Conservation (phyloP, 2,329 filamentous ascomycete genomes). For the Neofusicoccum parvum region DNA sequence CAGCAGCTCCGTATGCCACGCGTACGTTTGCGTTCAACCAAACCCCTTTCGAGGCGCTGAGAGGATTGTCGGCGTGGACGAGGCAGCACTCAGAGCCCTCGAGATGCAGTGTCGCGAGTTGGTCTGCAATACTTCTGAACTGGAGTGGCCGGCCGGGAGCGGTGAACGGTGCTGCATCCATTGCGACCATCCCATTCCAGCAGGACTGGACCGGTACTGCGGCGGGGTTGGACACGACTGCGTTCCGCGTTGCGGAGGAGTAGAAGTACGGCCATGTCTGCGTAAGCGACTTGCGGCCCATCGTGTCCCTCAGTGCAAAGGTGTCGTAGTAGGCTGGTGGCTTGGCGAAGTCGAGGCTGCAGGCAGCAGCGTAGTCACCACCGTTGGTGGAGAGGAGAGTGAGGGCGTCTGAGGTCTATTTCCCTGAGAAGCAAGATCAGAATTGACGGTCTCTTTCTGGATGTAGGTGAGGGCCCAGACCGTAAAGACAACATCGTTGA, state of each 20-base stretch:
- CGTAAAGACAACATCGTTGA: slow-evolving; percentile 66
- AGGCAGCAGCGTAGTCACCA: slow-evolving; percentile 64
- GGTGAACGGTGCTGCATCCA: slow-evolving; percentile 60
- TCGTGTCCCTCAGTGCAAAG: slow-evolving; percentile 60
- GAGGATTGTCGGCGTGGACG: slow-evolving; percentile 70
- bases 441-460: not conserved
- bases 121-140: slow-evolving; percentile 67
- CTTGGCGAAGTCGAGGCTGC: slow-evolving; percentile 61
- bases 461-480: slow-evolving; percentile 37
- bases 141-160: slow-evolving; percentile 26
- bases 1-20: slow-evolving; percentile 60
- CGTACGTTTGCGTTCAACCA: slow-evolving; percentile 70
- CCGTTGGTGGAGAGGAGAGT: slow-evolving; percentile 59
- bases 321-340: slow-evolving; percentile 63
- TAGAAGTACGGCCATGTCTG: slow-evolving; percentile 64
- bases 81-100: slow-evolving; percentile 79
- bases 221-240: slow-evolving; percentile 52
- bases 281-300: slow-evolving; percentile 55
- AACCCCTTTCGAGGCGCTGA: slow-evolving; percentile 56
- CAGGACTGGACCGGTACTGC: slow-evolving; percentile 64
- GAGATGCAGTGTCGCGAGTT: slow-evolving; percentile 61
- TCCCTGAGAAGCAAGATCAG: slow-evolving; percentile 35
- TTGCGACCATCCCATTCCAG: slow-evolving; percentile 66
- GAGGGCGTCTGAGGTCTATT: slow-evolving; percentile 57
- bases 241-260: slow-evolving; percentile 53